Base-by-base conservation (phyloP, 2,329 filamentous ascomycete genomes). In the Furcasterigmium furcatum region DNA sequence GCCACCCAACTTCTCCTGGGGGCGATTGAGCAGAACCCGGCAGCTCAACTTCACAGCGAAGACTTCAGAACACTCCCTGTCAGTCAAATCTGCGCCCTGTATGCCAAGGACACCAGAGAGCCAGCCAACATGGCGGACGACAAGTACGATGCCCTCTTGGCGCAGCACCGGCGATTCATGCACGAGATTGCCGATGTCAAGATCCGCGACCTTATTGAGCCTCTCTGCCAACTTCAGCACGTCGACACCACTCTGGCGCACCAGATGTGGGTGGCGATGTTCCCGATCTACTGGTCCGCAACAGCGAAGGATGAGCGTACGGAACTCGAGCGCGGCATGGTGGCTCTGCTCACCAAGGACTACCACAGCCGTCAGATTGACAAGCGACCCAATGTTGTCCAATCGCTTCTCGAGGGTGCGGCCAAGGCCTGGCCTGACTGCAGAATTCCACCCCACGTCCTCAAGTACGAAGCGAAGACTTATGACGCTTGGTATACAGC, bases 401-500 rank as follows among this genome's bases (percentile, higher is more conserved):
- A 96, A 58, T 94, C 91, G 8, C 76, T 99, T 47, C 77, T 99
- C 6, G 88, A 95, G 57, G 94, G 90, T 34, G 87, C 89, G 29
- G 88, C 91, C 13, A 87, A 86, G 58, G 85, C 91, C 2, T 88
- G 80, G 69, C 92, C 94, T 1, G 80, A 88, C 19, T 95, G 94
- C 68, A 95, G 94, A 67, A 84, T 99, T 41, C 94, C 94, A 7
- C 90, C 94, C 0, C 94, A 99, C 59, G 90, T 97, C 30, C 83
- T 99, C 70, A 99, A 99, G 62, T 97, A 91, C 56, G 80, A 95
- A 46, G 92, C 91, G 18, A 89, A 88, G 63, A 96, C 90, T 0
- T 99, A 95, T 61, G 91, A 96, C 65, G 88, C 87, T 1, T 99
- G 94, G 95, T 99, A 99, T 62, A 91, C 90, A n/a, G 89, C 89